Conservation (phyloP, 257 asterid species). For the Salvia hispanica region DNA sequence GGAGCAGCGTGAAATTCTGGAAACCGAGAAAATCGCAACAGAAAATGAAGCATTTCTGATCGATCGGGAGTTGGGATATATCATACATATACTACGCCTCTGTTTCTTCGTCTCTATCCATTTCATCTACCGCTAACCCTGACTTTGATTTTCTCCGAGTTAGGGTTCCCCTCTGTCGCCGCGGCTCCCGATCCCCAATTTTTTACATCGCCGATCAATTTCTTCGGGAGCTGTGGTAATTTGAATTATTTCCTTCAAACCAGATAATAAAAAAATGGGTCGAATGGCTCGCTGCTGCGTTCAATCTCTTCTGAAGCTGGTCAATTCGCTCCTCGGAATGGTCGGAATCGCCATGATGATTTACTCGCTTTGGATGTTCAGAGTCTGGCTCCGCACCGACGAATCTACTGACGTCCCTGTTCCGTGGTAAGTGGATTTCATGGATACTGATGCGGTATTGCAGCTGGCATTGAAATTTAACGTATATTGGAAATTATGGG, state of each 20-base stretch:
- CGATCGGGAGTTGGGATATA: no score
- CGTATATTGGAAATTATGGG: neutral
- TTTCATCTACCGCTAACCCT: slow-evolving; percentile 33
- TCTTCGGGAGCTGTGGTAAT: neutral
- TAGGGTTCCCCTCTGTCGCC: slow-evolving; percentile 29
- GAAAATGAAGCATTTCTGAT: neutral
- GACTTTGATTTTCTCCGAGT: slow-evolving; percentile 33
- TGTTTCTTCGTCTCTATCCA: slow-evolving; percentile 20
- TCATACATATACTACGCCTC: slow-evolving; percentile 5
- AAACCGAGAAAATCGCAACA: neutral
- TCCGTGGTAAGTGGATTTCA: slow-evolving; percentile 59
- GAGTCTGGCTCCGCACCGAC: slow-evolving; percentile 65
- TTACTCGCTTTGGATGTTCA: slow-evolving; percentile 88
- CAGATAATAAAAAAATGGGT: slow-evolving; percentile 44
- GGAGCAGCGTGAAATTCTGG: no score
- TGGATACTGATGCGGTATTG: neutral
- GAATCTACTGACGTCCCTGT: slow-evolving; percentile 45
- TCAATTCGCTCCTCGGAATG: slow-evolving; percentile 78
- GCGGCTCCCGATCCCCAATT: slow-evolving; percentile 20
- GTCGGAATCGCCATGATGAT: slow-evolving; percentile 73
- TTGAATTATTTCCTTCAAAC: neutral
- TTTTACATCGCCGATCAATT: neutral
- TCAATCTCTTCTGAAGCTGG: slow-evolving; percentile 71
- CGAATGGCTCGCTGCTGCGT: slow-evolving; percentile 69
- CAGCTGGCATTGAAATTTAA: neutral